Percentiles rank a stretch among this genome's conserved stretches.
Evolutionary conservation across 2,329 filamentous ascomycete genomes (phyloP).

Genomic region (Ascosphaera apis): DNA sequence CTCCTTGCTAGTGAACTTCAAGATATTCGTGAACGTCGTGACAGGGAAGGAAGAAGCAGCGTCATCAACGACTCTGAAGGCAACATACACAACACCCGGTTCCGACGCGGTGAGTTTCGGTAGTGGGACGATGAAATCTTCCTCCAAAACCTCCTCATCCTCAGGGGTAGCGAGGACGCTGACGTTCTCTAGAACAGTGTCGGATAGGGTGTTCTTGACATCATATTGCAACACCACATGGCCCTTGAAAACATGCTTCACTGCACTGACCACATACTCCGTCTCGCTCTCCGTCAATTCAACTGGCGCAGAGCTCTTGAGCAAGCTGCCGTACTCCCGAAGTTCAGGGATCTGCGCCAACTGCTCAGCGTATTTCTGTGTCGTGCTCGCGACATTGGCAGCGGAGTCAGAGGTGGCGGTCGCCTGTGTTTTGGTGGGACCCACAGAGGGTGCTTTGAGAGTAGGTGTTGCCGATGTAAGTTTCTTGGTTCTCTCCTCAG

Average conservation of each 20-base stretch:
- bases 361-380: slow-evolving; percentile 75
- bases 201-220: slow-evolving; percentile 87
- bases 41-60: slow-evolving; percentile 48
- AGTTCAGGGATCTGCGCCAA: slow-evolving; percentile 77
- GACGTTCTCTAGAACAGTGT: slow-evolving; percentile 75
- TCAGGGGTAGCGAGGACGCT: slow-evolving; percentile 64
- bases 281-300: slow-evolving; percentile 94
- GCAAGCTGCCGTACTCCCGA: slow-evolving; percentile 64
- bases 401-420: slow-evolving; percentile 48
- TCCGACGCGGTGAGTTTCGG: slow-evolving; percentile 63
- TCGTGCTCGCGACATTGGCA: slow-evolving; percentile 53
- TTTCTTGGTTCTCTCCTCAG: slow-evolving; percentile 92
- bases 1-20: slow-evolving; percentile 96
- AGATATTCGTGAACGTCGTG: slow-evolving; percentile 66
- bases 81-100: slow-evolving; percentile 83
- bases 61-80: slow-evolving; percentile 64
- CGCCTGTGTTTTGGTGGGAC: slow-evolving; percentile 46
- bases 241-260: slow-evolving; percentile 97
- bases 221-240: slow-evolving; percentile 91
- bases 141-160: slow-evolving; percentile 52
- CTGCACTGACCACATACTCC: slow-evolving; percentile 78
- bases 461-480: slow-evolving; percentile 79
- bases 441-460: slow-evolving; percentile 73
- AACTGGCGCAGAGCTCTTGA: slow-evolving; percentile 70
- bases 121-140: slow-evolving; percentile 83